These are phyloP conservation scores for Eimeria necatrix DNA, from an alignment of 169 alveolate species.

Conservation along the genomic window DNA sequence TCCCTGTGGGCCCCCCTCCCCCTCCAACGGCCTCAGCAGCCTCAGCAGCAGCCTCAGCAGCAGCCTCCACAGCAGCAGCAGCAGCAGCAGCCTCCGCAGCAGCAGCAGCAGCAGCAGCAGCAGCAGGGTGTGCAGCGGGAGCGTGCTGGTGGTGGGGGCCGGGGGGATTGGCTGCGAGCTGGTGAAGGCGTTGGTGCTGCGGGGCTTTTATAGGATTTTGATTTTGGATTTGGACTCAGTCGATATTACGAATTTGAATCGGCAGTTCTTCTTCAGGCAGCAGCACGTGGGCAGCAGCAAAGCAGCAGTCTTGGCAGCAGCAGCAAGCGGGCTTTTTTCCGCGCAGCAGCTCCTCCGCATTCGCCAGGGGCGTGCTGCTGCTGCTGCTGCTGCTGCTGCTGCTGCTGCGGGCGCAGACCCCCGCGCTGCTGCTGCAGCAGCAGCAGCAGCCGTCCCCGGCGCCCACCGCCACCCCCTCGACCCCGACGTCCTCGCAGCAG, in stretches of 20 bases:
- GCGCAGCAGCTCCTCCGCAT: neutral
- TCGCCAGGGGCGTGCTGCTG: neutral
- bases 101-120: neutral
- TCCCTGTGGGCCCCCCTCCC: neutral
- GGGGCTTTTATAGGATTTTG: slow-evolving; percentile 95
- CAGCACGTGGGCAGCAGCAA: slow-evolving; percentile 93
- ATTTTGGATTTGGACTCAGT: slow-evolving; percentile 98
- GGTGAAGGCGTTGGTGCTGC: slow-evolving; percentile 94
- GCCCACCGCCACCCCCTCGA: no score
- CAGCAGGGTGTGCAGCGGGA: neutral
- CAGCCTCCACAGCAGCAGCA: neutral
- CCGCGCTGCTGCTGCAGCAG: no score
- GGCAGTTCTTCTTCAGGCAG: slow-evolving; percentile 94
- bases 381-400: no score
- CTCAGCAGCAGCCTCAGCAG: neutral
- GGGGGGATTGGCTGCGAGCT: slow-evolving; percentile 96
- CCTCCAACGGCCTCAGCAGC: neutral
- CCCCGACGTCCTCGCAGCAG: neutral
- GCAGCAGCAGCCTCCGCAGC: neutral
- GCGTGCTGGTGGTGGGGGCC: neutral
- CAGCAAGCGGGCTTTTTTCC: neutral
- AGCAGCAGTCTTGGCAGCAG: slow-evolving; percentile 93
- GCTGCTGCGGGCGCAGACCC: no score
- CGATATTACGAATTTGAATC: slow-evolving; percentile 97
- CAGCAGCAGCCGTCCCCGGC: no score